These are phyloP conservation scores for Oryza longistaminata DNA, from an alignment of 176 grass and related monocot species.

Conservation along the genomic window DNA sequence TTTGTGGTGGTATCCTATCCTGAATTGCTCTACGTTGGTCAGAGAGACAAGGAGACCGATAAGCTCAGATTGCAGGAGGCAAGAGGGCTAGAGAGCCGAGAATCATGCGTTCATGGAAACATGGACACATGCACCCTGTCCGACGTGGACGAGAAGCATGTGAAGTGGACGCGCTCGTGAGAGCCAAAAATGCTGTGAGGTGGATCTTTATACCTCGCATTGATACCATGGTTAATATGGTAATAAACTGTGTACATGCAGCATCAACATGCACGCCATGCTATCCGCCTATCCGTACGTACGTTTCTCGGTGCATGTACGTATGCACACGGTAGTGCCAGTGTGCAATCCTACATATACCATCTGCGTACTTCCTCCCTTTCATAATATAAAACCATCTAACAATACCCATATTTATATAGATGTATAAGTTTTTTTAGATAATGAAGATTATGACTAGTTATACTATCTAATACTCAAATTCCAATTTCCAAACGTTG, in stretches of 20 bases:
- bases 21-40: not conserved
- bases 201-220: slow-evolving; percentile 57
- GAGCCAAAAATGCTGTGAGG: slow-evolving; percentile 75
- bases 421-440: too few relatives aligned
- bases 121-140: slow-evolving; percentile 25
- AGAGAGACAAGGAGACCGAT: slow-evolving; percentile 1
- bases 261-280: not conserved
- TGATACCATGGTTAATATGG: slow-evolving; percentile 6
- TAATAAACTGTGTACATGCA: not conserved
- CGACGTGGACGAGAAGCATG: slow-evolving; percentile 63
- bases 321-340: not conserved
- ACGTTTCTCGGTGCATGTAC: not conserved
- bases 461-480: too few relatives aligned
- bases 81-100: not conserved
- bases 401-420: too few relatives aligned
- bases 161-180: slow-evolving; percentile 64
- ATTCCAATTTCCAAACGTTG: too few relatives aligned
- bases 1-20: not conserved
- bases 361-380: too few relatives aligned
- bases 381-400: too few relatives aligned
- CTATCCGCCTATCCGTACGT: not conserved
- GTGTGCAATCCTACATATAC: too few relatives aligned
- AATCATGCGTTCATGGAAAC: slow-evolving; percentile 19
- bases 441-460: too few relatives aligned
- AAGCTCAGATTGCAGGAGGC: not conserved